Conservation (phyloP, 2,329 filamentous ascomycete species). For the Alternaria tenuissima region DNA sequence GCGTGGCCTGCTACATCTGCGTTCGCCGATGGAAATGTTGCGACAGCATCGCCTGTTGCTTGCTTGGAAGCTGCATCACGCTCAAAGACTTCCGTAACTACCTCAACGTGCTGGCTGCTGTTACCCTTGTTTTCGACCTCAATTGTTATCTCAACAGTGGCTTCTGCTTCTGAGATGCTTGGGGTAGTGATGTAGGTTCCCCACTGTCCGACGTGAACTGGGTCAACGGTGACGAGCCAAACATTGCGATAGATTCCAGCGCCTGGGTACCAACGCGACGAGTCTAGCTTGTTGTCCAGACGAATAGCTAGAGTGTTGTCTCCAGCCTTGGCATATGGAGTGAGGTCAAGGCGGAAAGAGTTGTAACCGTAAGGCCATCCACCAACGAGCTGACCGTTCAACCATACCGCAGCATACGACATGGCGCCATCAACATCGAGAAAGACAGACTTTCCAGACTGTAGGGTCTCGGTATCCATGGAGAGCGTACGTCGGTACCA, state of each 20-base stretch:
- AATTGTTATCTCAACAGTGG: slow-evolving; percentile 57
- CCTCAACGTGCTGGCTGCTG: slow-evolving; percentile 44
- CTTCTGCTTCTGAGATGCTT: slow-evolving; percentile 55
- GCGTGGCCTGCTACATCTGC: slow-evolving; percentile 43
- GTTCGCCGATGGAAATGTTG: slow-evolving; percentile 45
- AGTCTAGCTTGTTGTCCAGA: slow-evolving; percentile 59
- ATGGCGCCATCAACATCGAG: slow-evolving; percentile 62
- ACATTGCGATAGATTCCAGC: slow-evolving; percentile 64
- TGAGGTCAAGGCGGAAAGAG: slow-evolving; percentile 62
- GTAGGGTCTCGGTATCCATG: slow-evolving; percentile 29
- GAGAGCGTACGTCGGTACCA: slow-evolving; percentile 60
- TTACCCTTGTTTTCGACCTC: slow-evolving; percentile 58
- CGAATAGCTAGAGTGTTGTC: slow-evolving; percentile 61
- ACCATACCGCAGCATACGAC: slow-evolving; percentile 62
- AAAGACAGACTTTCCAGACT: slow-evolving; percentile 53
- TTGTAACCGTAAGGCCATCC: slow-evolving; percentile 63
- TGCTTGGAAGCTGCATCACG: slow-evolving; percentile 46
- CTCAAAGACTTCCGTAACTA: slow-evolving; percentile 54
- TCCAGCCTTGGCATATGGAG: slow-evolving; percentile 49
- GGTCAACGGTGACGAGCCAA: slow-evolving; percentile 61
- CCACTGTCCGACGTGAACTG: slow-evolving; percentile 58
- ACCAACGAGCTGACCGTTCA: slow-evolving; percentile 60
- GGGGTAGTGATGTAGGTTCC: slow-evolving; percentile 60
- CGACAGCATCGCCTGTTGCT: slow-evolving; percentile 36
- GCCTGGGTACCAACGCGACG: slow-evolving; percentile 64